Conservation (phyloP, 2,329 filamentous ascomycete species). For the Coniochaeta sp. region DNA sequence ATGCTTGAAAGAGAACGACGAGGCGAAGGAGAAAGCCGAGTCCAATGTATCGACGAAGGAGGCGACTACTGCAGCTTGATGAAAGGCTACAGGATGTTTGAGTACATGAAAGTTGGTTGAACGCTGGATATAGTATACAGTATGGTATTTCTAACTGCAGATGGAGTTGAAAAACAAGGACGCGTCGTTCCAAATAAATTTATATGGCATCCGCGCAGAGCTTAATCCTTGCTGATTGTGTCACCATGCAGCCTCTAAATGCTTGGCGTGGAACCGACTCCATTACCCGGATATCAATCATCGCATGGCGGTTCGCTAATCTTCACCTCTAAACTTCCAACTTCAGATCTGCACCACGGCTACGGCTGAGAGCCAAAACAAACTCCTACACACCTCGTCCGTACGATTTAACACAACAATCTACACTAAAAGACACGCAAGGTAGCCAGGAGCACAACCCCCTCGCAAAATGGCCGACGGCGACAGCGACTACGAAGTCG, state of each 20-base stretch:
- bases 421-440: background rate
- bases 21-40: slow-evolving; percentile 78
- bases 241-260: background rate
- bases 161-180: background rate
- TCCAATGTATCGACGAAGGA: background rate
- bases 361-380: background rate
- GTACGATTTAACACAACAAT: background rate
- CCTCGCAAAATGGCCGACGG: slow-evolving; percentile 43
- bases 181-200: too few species aligned
- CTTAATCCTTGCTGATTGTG: background rate
- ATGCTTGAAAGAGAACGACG: slow-evolving; percentile 97
- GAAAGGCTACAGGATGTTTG: background rate
- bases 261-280: background rate
- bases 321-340: background rate
- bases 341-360: background rate
- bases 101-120: background rate
- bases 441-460: too few species aligned
- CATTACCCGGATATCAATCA: background rate
- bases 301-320: background rate
- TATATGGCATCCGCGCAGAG: background rate
- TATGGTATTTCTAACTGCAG: background rate
- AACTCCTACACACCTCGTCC: background rate
- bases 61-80: background rate
- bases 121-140: too few species aligned
- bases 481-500: slow-evolving; percentile 49